Base-by-base conservation (phyloP, 805 yeast genomes). In the Komagataella ulmi region DNA sequence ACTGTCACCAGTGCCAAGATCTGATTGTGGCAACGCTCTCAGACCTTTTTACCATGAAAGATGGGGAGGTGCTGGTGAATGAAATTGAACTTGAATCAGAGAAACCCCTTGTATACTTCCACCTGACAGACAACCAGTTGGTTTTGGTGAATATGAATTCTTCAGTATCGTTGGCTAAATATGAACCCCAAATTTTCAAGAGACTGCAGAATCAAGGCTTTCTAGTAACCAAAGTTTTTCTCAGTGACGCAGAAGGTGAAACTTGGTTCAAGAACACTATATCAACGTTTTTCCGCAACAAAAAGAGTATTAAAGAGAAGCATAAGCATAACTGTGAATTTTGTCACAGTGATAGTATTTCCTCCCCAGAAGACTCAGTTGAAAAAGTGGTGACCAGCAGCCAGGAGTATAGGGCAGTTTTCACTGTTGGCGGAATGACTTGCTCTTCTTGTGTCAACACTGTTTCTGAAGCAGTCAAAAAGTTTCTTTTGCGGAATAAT, bases 401-500 rank as follows among this genome's bases (percentile, higher is more conserved):
- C 17, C 49, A 54, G 24, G 68, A 67, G 47, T 75, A 64, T 54
- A 61, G 78, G 49, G 87, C 84, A 0, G 73, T 77, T 1, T 74
- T 77, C 51, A 67, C 81, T 6, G 68, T 84, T 50, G 73, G 74
- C 8, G 88, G 87, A 2, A 82, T 84, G 88, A 76, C 86, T 2
- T 81, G 88, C 59, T 79, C 84, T 3, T 66, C 83, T 4, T 82
- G 88, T 59, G 63, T 77, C 6, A 67, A 74, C 2, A 62, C 78
- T 1, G 73, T 84, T 24, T 70, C 76, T 1, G 64, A 65, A 17
- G 75, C 78, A 0, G 65, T 76, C 3, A 56, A 56, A 7, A 59
- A 57, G 2, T 60, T 65, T 0, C 53, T 69, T 14, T n/a, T 44
- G 14, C 23, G 53, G 24, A 53, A 57, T 43, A 54, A 56, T 7